phyloP scores from a whole-genome alignment of 176 grass and related monocot species.

The Triticum monococcum region DNA sequence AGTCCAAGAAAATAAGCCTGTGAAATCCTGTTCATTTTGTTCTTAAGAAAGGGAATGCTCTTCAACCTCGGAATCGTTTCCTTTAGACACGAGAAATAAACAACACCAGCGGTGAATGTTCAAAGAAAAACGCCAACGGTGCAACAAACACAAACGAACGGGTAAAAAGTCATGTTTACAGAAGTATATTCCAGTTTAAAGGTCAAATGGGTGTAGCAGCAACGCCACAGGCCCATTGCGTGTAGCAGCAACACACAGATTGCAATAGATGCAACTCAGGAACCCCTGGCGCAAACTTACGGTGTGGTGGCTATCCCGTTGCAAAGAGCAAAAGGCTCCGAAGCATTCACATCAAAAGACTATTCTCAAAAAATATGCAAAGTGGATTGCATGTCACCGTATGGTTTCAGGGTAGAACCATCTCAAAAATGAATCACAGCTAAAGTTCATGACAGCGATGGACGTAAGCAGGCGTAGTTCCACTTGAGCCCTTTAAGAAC shows the following conservation, averaged over 20 bases:
- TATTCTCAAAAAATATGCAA: no score
- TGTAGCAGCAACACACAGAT: background rate
- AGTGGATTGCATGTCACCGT: background rate
- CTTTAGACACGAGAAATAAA: background rate
- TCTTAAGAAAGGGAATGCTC: background rate
- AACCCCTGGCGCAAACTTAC: background rate
- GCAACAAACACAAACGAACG: background rate
- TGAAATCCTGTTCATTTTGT: background rate
- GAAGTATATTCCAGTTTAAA: background rate
- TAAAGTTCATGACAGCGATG: constrained; percentile 30
- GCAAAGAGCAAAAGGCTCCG: background rate
- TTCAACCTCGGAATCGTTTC: background rate
- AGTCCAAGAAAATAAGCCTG: no score
- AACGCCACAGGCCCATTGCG: background rate
- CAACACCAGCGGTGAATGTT: background rate
- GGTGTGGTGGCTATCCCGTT: background rate
- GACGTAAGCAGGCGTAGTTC: constrained; percentile 83
- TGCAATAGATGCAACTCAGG: background rate
- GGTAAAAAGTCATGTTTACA: background rate
- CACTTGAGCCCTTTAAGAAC: constrained; percentile 28
- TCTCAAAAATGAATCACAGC: background rate
- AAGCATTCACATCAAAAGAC: no score
- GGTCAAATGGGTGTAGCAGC: background rate
- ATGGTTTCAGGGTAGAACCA: background rate
- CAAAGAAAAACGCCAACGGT: no score